Percentiles rank a stretch among this genome's conserved stretches.
These are phyloP conservation scores for Xenoacremonium recifei DNA, from an alignment of 2,329 filamentous ascomycete genomes.

Conservation along the genomic window DNA sequence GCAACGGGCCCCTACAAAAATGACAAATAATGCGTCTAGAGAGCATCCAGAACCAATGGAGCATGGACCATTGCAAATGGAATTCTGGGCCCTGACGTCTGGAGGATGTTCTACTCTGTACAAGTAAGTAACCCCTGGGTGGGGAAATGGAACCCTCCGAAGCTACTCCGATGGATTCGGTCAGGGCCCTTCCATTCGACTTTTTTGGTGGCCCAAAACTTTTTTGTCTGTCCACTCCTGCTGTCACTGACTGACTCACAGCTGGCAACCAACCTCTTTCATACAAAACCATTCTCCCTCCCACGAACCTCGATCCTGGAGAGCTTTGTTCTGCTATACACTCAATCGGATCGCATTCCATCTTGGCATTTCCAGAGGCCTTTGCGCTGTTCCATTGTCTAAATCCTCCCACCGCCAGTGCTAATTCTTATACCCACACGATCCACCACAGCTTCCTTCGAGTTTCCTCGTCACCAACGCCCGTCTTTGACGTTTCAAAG, in stretches of 20 bases:
- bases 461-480: too few species aligned
- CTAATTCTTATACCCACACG: too few species aligned
- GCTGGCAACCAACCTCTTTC: neutral
- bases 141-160: slow-evolving; percentile 30
- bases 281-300: neutral
- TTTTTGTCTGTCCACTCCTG: too few species aligned
- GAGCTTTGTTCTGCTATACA: too few species aligned
- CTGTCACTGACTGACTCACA: neutral
- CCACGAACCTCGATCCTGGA: slow-evolving; percentile 1
- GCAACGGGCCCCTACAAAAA: neutral
- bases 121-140: slow-evolving; percentile 21
- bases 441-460: too few species aligned
- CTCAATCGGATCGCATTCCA: too few species aligned
- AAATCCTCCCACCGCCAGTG: too few species aligned
- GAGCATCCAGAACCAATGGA: slow-evolving; percentile 21
- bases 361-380: too few species aligned
- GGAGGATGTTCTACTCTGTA: slow-evolving; percentile 2
- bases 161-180: slow-evolving; percentile 24
- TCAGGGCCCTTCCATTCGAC: neutral
- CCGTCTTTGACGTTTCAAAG: too few species aligned
- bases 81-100: slow-evolving; percentile 24
- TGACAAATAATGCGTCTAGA: too few species aligned
- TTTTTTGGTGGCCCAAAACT: neutral
- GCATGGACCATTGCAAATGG: slow-evolving; percentile 23
- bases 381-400: too few species aligned